A percentile compares a stretch with the other conserved stretches of the same genome.
Conservation (phyloP, 2,329 filamentous ascomycete species). For the Ascomycota sp. region DNA sequence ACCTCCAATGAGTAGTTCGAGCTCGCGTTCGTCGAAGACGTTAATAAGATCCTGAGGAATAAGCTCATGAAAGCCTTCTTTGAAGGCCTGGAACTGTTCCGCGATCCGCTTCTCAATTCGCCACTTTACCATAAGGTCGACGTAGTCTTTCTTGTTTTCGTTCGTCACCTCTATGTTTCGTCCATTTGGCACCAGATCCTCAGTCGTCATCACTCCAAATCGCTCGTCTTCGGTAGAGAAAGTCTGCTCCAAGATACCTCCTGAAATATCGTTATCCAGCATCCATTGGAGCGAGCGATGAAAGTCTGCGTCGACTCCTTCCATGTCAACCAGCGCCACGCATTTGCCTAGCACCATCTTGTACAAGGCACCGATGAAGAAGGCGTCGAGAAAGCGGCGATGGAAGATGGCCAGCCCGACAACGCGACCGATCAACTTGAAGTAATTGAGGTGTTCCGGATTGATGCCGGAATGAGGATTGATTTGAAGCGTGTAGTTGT, state of each 20-base stretch:
- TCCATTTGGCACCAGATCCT: slow-evolving; percentile 81
- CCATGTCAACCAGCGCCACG: slow-evolving; percentile 86
- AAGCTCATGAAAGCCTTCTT: slow-evolving; percentile 90
- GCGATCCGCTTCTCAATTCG: slow-evolving; percentile 96
- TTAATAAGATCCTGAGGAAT: slow-evolving; percentile 94
- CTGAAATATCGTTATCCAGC: slow-evolving; percentile 87
- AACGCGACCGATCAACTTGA: slow-evolving; percentile 97
- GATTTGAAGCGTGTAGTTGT: slow-evolving; percentile 99
- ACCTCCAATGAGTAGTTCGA: slow-evolving; percentile 90
- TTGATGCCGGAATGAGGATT: slow-evolving; percentile 99
- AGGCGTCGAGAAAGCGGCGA: slow-evolving; percentile 87
- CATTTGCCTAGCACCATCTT: slow-evolving; percentile 97
- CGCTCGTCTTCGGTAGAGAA: slow-evolving; percentile 96
- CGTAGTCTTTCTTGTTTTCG: slow-evolving; percentile 97
- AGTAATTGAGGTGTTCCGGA: slow-evolving; percentile 97
- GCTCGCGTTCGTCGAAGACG: slow-evolving; percentile 93
- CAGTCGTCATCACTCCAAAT: slow-evolving; percentile 83
- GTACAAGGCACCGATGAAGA: slow-evolving; percentile 97
- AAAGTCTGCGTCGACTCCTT: slow-evolving; percentile 95
- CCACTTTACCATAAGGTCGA: slow-evolving; percentile 97
- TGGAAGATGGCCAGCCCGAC: slow-evolving; percentile 97
- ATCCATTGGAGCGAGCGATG: slow-evolving; percentile 95
- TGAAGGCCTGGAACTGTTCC: slow-evolving; percentile 96
- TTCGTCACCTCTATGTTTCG: slow-evolving; percentile 91
- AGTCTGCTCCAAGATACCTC: slow-evolving; percentile 81